Evolutionary conservation across 352 stramenopile genomes (phyloP), one percentile per base, ranked within the genome.

Genomic region (Albugo laibachii): DNA sequence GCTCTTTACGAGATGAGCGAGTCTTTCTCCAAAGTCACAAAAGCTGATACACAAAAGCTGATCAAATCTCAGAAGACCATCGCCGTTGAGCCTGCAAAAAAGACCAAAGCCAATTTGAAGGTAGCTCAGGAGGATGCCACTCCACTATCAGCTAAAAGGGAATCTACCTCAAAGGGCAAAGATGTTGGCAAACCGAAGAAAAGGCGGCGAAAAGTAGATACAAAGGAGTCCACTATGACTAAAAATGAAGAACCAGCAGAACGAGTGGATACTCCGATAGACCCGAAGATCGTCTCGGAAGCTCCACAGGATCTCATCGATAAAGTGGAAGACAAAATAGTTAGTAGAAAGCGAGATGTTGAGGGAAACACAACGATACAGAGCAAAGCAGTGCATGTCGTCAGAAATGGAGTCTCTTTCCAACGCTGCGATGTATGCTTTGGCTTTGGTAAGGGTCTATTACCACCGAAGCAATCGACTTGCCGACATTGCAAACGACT

Each of bases 1-100:
- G 62, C 65, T 13, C 61, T 89, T 5, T 89, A 89, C 63, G 69
- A 76, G 16, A 47, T 89, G 47, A 85, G 87, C 61, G 65, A 65
- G 45, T 69, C 80, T 47, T 85, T 83, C 37, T 82, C 74, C 47
- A 49, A 53, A 15, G 34, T 71, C 24, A 89, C 77, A 41, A 72
- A 85, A 41, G 51, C 84, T 12, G 71, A 89, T 51, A 87, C 77
- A 47, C 64, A 84, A 51, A 73, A 84, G 58, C 63, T 54, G 42
- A 55, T 53, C 13, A 49, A 68, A 51, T 58, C 74, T 13, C 63
- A 24, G 38, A 8, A 19, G 8, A 19, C 38, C 3, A 19, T 24
- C 38, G 3, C 69, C 31, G 56, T 63, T 14, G 47, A 18, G 0
- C 42, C 43, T 19, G 38, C 14, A 21, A 18, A 15, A 54, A 13